These are phyloP conservation scores for Elongisporangium prolatum DNA, from an alignment of 352 stramenopile genomes.

Conservation along the genomic window DNA sequence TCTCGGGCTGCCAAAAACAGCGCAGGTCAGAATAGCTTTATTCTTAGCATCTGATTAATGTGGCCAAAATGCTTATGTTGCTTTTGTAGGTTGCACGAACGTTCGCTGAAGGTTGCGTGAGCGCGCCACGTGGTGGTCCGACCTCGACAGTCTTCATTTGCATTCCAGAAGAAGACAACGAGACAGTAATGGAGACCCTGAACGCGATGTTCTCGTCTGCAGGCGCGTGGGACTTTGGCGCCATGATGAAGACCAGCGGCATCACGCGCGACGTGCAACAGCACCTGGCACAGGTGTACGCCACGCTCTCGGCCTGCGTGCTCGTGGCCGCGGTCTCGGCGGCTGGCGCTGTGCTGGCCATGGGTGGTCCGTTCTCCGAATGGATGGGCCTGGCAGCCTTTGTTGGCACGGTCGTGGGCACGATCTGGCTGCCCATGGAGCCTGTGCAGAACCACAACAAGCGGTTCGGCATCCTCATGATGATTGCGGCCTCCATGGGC, in stretches of 20 bases:
- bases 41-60: no score
- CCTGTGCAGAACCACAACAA: constrained; percentile 45
- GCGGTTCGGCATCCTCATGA: constrained; percentile 67
- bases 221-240: constrained; percentile 37
- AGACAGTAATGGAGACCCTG: constrained; percentile 8
- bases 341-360: constrained; percentile 23
- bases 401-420: constrained; percentile 36
- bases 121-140: no score
- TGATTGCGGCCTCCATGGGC: constrained; percentile 60
- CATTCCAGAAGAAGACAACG: constrained; percentile 1
- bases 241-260: constrained; percentile 70
- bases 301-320: constrained; percentile 57
- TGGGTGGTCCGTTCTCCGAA: constrained; percentile 20
- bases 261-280: constrained; percentile 61
- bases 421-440: constrained; percentile 61
- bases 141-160: no score
- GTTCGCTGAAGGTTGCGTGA: no score
- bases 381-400: constrained; percentile 39
- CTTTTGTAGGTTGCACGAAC: no score
- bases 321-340: constrained; percentile 43
- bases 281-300: constrained; percentile 68
- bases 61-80: no score
- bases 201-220: constrained; percentile 24
- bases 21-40: no score
- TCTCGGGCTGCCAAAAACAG: no score